These are phyloP conservation scores for Colletotrichum gloeosporioides DNA, from an alignment of 2,329 filamentous ascomycete species.

Conservation along the genomic window DNA sequence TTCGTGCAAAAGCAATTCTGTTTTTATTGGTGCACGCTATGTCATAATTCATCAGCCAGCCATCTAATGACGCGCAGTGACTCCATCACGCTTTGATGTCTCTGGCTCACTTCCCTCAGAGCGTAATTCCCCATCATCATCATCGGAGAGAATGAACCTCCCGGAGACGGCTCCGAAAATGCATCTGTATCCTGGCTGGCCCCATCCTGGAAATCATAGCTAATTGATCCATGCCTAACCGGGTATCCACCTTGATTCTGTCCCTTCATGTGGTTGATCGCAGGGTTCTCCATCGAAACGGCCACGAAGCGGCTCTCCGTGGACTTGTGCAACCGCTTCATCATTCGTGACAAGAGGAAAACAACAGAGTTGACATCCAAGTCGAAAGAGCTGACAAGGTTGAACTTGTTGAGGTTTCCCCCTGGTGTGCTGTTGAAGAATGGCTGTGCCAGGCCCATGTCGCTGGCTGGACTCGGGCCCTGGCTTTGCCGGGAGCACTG, in stretches of 20 bases:
- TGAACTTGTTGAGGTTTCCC: background rate
- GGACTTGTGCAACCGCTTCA: constrained; percentile 15
- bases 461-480: background rate
- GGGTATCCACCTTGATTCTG: background rate
- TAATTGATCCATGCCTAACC: background rate
- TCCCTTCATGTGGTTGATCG: background rate
- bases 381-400: constrained; percentile 5
- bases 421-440: background rate
- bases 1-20: background rate
- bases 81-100: constrained; percentile 12
- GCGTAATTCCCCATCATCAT: constrained; percentile 1
- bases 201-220: constrained; percentile 11
- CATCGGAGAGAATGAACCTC: background rate
- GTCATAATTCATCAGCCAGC: constrained; percentile 18
- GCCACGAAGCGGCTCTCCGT: background rate
- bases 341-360: constrained; percentile 5
- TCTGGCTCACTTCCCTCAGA: background rate
- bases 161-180: background rate
- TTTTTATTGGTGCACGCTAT: background rate
- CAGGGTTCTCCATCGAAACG: background rate
- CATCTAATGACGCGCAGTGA: constrained; percentile 16
- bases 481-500: constrained; percentile 13
- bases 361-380: constrained; percentile 15
- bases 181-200: background rate
- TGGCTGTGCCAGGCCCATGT: background rate